A percentile compares a stretch with the other conserved stretches of the same genome.
Evolutionary conservation across 2,329 filamentous ascomycete species (phyloP).

Genomic region (Aspergillus niger): DNA sequence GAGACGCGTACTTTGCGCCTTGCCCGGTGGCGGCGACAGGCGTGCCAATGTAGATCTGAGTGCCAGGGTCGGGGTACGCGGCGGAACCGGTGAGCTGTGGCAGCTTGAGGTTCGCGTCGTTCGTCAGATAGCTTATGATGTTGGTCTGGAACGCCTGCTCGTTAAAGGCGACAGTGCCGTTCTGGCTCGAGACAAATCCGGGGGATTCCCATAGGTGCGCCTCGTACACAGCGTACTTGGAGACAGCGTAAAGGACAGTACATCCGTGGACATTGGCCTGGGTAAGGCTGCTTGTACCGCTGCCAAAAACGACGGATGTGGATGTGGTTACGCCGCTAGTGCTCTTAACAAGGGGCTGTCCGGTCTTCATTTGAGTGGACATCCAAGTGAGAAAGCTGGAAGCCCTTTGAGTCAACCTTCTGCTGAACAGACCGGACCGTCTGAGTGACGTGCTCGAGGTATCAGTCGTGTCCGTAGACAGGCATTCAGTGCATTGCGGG

Average conservation of each 20-base stretch:
- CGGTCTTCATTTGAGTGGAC: background rate
- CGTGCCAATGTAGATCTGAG: background rate
- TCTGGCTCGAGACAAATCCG: background rate
- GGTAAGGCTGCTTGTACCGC: background rate
- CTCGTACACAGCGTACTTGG: background rate
- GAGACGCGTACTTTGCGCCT: background rate
- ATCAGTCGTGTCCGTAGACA: background rate
- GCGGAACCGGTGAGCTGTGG: background rate
- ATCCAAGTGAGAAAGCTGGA: background rate
- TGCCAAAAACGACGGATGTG: background rate
- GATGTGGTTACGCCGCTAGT: background rate
- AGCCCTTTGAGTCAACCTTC: background rate
- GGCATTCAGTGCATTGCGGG: background rate
- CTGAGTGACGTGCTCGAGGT: background rate
- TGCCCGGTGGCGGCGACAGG: background rate
- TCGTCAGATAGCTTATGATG: background rate
- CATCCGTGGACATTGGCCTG: background rate
- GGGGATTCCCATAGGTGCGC: background rate
- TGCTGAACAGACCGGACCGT: background rate
- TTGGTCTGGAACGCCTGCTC: background rate
- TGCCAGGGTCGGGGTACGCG: background rate
- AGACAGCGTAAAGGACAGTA: background rate
- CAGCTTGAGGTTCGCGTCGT: background rate
- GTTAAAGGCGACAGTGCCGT: background rate
- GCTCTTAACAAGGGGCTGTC: background rate